Evolutionary conservation across 225 moss, liverwort and hornwort genomes (phyloP).

Genomic region (Bryum argenteum): DNA sequence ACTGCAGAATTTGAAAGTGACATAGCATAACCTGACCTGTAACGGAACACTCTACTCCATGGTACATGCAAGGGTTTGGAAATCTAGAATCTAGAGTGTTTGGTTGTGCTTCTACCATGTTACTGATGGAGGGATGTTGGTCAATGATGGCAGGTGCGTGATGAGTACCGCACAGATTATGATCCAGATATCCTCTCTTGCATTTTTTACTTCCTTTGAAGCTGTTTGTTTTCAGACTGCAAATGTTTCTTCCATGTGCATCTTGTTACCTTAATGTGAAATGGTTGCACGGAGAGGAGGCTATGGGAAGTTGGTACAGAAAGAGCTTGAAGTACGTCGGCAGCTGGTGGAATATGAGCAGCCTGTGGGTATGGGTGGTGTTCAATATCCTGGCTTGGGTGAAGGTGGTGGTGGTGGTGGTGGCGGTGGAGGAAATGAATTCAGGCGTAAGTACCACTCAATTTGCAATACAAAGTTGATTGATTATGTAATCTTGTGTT

Average conservation of each 20-base stretch:
- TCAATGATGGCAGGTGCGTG: slow-evolving; percentile 68
- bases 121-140: slow-evolving; percentile 14
- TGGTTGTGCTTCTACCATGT: too few species aligned
- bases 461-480: slow-evolving; percentile 6
- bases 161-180: slow-evolving; percentile 99
- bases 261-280: slow-evolving; percentile 49
- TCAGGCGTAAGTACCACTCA: slow-evolving; percentile 58
- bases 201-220: slow-evolving; percentile 10
- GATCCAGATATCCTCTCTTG: slow-evolving; percentile 94
- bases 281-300: slow-evolving; percentile 88
- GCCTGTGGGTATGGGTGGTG: slow-evolving; percentile 84
- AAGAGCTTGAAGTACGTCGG: slow-evolving; percentile 89
- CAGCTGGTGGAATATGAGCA: slow-evolving; percentile 96
- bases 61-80: too few species aligned
- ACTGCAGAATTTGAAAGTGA: too few species aligned
- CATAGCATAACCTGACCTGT: too few species aligned
- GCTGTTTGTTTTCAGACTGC: slow-evolving; percentile 7
- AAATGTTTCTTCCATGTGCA: slow-evolving; percentile 6
- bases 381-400: slow-evolving; percentile 63
- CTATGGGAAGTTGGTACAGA: slow-evolving; percentile 98
- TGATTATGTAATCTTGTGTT: too few species aligned
- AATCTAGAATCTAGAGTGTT: too few species aligned
- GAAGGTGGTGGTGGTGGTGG: slow-evolving; percentile 43
- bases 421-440: slow-evolving; percentile 52
- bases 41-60: too few species aligned